Conservation (phyloP, 2,329 filamentous ascomycete genomes). For the Penicillium sp. region DNA sequence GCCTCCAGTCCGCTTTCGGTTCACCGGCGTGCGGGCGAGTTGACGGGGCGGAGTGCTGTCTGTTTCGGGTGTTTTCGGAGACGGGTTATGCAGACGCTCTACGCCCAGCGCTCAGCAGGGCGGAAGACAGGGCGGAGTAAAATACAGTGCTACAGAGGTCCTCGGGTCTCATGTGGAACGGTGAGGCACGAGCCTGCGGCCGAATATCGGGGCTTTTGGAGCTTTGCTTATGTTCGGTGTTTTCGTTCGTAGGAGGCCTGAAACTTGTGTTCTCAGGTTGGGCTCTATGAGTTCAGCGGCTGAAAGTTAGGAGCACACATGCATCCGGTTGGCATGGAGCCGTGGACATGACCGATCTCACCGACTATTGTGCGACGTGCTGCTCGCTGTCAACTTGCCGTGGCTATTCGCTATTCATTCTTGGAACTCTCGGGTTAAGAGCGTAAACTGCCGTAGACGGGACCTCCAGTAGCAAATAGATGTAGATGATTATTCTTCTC, state of each 20-base stretch:
- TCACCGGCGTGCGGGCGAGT: constrained; percentile 29
- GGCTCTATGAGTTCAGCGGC: background rate
- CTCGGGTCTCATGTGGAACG: background rate
- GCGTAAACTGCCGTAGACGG: too few species aligned
- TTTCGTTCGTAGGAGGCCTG: background rate
- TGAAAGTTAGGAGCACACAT: background rate
- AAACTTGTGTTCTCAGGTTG: background rate
- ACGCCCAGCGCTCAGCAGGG: background rate
- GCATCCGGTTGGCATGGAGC: background rate
- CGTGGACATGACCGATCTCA: background rate
- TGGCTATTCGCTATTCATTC: too few species aligned
- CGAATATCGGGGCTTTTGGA: background rate
- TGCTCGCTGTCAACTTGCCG: too few species aligned
- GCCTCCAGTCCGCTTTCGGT: constrained; percentile 34
- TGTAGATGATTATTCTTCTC: too few species aligned
- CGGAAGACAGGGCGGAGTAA: background rate
- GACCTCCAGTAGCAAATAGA: too few species aligned
- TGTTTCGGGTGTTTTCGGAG: constrained; percentile 27
- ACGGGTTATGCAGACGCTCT: background rate
- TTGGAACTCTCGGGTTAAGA: too few species aligned
- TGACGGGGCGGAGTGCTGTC: constrained; percentile 19
- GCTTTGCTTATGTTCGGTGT: background rate
- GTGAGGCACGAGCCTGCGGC: background rate
- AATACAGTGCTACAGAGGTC: background rate
- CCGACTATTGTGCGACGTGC: background rate